Evolutionary conservation across 352 stramenopile genomes (phyloP), one percentile per base, ranked within the genome.

Genomic region (Globisporangium sylvaticum): DNA sequence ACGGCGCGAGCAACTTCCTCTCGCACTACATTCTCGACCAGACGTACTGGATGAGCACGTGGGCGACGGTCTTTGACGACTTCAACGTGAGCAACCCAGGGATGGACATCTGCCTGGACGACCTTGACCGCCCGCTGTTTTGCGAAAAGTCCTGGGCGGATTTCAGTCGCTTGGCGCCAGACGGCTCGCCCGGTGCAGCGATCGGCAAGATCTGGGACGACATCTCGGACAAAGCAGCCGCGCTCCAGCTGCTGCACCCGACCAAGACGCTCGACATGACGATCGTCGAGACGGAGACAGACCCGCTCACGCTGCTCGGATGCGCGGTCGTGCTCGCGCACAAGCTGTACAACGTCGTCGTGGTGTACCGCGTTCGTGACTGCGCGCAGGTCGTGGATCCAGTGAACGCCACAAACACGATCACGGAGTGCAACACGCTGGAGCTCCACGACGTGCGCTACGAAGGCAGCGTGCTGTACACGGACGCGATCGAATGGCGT

Each of bases 41-140:
- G 53, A 84, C 83, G 65, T 84, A 84, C 29, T 87, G 78, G 78
- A 78, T 87, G 66, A 81, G 74, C 37, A 76, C 80, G 31, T 87
- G 76, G 78, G 76, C 64, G 20, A 84, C 78, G 4, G 67, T 71
- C 14, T 87, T 87, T 25, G 61, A 73, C 24, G 76, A 79, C 22
- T 67, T 87, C n/a, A 65, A 77, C 25, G 31, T 32, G 20, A 62
- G 44, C 42, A 53, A 22, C 14, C 72, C 68, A 12, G 78, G 78
- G 53, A 69, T 84, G 15, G 77, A 87, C 46, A 67, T 87, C 56
- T 87, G 78, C 32, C 63, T 87, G 15, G 78, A 87, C 50, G 77
- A 84, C 65, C 67, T 84, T 59, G 78, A 87, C 63, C 73, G 78
- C 3, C 76, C 78, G 7, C 71, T 87, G 31, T 83, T 87, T 24